Percentiles rank a stretch among this genome's conserved stretches.
Conservation (phyloP, 1,139 yeast species). For the Arxiozyma bovina region DNA sequence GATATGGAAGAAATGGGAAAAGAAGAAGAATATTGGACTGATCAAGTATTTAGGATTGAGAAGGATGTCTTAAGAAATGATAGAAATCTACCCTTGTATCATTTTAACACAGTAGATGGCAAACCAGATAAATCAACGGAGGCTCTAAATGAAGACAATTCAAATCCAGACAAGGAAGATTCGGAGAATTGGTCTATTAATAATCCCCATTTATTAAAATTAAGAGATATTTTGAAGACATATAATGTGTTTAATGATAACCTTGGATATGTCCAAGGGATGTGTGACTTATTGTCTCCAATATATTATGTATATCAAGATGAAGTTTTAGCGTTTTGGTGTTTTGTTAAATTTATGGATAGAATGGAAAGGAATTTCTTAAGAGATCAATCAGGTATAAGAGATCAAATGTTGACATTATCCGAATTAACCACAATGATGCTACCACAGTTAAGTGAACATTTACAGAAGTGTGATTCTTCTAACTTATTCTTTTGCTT, state of each 20-base stretch:
- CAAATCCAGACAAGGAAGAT: constrained; percentile 39
- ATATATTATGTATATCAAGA: constrained; percentile 69
- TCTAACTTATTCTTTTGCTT: constrained; percentile 87
- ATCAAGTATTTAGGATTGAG: constrained; percentile 80
- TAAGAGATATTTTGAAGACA: constrained; percentile 75
- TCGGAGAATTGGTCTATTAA: constrained; percentile 47
- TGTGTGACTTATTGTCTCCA: constrained; percentile 90
- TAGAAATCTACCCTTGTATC: constrained; percentile 59
- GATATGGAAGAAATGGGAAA: constrained; percentile 40
- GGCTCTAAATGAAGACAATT: constrained; percentile 36
- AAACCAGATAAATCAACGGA: constrained; percentile 14
- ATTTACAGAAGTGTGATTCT: constrained; percentile 79
- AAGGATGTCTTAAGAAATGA: constrained; percentile 93
- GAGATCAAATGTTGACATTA: constrained; percentile 72
- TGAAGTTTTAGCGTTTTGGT: constrained; percentile 80
- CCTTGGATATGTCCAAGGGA: constrained; percentile 94
- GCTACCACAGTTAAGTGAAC: constrained; percentile 77
- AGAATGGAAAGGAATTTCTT: constrained; percentile 91
- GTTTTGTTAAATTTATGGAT: constrained; percentile 81
- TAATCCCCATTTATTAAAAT: constrained; percentile 58
- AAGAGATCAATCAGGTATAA: constrained; percentile 88
- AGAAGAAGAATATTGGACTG: constrained; percentile 70
- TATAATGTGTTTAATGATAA: constrained; percentile 77
- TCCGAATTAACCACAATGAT: constrained; percentile 79
- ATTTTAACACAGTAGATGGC: constrained; percentile 36